Evolutionary conservation across 1,284 basidiomycete genomes (phyloP).

Genomic region (Termitomyces sp.): DNA sequence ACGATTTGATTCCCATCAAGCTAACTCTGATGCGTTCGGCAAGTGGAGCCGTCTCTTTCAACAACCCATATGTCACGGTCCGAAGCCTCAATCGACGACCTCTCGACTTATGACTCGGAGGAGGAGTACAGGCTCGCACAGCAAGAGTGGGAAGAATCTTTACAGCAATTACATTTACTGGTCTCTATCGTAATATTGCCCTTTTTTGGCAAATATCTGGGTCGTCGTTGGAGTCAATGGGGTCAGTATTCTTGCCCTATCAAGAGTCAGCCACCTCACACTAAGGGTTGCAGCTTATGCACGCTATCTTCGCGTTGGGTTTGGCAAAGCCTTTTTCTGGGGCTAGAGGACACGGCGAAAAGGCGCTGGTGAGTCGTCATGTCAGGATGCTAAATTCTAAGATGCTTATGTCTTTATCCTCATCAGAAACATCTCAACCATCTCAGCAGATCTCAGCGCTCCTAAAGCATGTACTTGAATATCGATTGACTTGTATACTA

Average conservation of each 20-base stretch:
- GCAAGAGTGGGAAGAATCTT: conserved; percentile 88
- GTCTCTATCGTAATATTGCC: conserved; percentile 79
- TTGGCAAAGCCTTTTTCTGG: conserved; percentile 61
- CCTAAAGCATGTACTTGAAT: background rate
- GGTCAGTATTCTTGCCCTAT: conserved; percentile 45
- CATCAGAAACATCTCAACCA: background rate
- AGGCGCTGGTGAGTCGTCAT: background rate
- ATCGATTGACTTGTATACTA: conserved; percentile 7
- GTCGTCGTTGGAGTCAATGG: conserved; percentile 82
- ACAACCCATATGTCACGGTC: conserved; percentile 34
- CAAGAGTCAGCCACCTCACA: background rate
- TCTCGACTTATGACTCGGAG: conserved; percentile 57
- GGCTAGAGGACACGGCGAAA: conserved; percentile 27
- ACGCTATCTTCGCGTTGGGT: conserved; percentile 64
- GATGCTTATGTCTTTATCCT: background rate
- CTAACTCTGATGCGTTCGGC: conserved; percentile 5
- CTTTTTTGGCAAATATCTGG: conserved; percentile 84
- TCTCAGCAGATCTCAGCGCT: background rate
- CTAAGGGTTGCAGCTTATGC: conserved; percentile 52
- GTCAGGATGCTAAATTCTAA: background rate
- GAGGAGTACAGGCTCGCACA: conserved; percentile 74
- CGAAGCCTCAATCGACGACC: conserved; percentile 37
- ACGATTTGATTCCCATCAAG: background rate
- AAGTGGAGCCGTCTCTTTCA: conserved; percentile 13
- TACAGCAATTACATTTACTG: conserved; percentile 79